Evolutionary conservation across 2,329 filamentous ascomycete species (phyloP), one percentile per base, ranked within the genome.

Genomic region (Penicillium sp.): DNA sequence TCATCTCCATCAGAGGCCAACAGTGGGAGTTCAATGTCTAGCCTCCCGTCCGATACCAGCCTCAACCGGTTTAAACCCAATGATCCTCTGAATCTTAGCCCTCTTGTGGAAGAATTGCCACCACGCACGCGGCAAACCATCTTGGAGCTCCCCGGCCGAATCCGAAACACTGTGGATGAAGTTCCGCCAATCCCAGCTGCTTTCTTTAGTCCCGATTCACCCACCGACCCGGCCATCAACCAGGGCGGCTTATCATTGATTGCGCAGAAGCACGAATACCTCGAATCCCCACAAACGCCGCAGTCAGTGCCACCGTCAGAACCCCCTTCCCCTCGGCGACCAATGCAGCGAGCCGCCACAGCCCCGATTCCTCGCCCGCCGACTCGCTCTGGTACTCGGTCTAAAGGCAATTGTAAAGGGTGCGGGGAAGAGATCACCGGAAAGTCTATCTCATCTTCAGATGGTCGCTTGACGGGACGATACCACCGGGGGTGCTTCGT

Each of bases 401-500:
- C 81, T 13, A 88, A 90, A 49, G 90, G 90, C 2, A 84, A 84
- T 56, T 99, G 94, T 76, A 90, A 91, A 65, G 89, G 90, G 1
- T 99, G 94, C 71, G 80, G 83, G 3, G 78, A 88, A 39, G 77
- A 81, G 6, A 97, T 99, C 63, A 83, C 85, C 37, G 93, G 91
- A 17, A 97, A 97, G 75, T 96, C 91, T 1, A 86, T 99, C 51
- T 96, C 93, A 27, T 96, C 91, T 12, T 91, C 91, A 0, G 94
- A 97, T 63, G 94, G 94, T 13, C 87, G 92, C 20, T 79, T 99
- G 20, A 96, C 90, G 0, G 94, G 94, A 8, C 87, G 91, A 57
- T 99, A 96, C 71, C 94, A 99, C 79, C 96, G 95, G 71, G 83
- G 88, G 4, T 99, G 93, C 71, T 97, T 99, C 68, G 89, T 93